These are phyloP conservation scores for Cydonia oblonga DNA, from an alignment of 331 rosid genomes.

Conservation along the genomic window DNA sequence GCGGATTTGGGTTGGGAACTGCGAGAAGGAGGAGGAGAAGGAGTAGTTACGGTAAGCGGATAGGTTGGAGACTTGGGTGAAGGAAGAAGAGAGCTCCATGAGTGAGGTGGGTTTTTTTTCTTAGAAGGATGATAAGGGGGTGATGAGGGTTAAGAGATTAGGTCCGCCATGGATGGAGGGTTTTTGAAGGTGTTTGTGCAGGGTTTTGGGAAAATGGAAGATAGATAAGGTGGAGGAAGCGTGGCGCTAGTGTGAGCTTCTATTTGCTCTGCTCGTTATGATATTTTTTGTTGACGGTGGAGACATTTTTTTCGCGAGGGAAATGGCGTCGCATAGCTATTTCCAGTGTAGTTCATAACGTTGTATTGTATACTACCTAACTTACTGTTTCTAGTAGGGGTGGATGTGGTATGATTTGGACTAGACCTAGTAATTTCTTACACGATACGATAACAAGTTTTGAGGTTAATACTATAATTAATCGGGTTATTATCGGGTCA, in stretches of 20 bases:
- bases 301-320: not conserved
- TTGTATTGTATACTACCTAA: no score
- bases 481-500: no score
- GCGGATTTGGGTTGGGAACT: slow-evolving; percentile 32
- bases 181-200: slow-evolving; percentile 11
- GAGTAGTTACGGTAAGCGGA: slow-evolving; percentile 23
- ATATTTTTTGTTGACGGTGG: not conserved
- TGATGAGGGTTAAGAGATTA: slow-evolving; percentile 1
- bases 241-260: not conserved
- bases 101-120: not conserved
- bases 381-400: no score
- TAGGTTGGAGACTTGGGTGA: slow-evolving; percentile 30
- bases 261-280: not conserved
- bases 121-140: not conserved
- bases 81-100: slow-evolving; percentile 82
- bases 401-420: no score
- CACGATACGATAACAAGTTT: no score
- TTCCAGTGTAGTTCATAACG: no score
- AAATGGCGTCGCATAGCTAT: not conserved
- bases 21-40: slow-evolving; percentile 49
- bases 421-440: no score
- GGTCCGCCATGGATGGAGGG: slow-evolving; percentile 27
- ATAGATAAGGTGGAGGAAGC: slow-evolving; percentile 40
- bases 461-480: no score
- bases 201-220: slow-evolving; percentile 15